Percentiles rank a stretch among this genome's conserved stretches.
Conservation (phyloP, 2,329 filamentous ascomycete species). For the Thyridium curvatum region DNA sequence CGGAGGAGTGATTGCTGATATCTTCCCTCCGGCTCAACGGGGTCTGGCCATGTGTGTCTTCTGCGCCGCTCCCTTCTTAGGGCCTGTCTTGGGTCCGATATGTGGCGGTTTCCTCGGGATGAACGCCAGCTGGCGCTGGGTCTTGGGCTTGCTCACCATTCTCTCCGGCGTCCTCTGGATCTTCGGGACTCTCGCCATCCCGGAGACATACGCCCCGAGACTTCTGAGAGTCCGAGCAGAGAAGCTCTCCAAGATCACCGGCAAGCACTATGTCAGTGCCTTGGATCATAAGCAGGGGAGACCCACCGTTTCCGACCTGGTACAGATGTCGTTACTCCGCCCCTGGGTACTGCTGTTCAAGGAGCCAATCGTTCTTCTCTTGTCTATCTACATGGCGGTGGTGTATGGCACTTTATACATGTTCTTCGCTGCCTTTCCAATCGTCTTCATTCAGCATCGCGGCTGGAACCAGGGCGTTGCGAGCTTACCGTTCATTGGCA, state of each 20-base stretch:
- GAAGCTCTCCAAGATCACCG: too few species aligned
- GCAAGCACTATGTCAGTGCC: too few species aligned
- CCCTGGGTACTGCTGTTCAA: conserved; percentile 60
- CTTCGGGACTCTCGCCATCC: too few species aligned
- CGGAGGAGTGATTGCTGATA: conserved; percentile 2
- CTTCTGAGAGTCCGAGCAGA: too few species aligned
- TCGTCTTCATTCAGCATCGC: conserved; percentile 53
- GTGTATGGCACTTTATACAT: conserved; percentile 50
- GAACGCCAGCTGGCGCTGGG: conserved; percentile 52
- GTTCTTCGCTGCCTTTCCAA: conserved; percentile 48
- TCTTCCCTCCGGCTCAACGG: not conserved
- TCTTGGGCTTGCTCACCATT: too few species aligned
- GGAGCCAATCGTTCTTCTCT: conserved; percentile 60
- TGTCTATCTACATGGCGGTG: conserved; percentile 58
- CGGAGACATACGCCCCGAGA: too few species aligned
- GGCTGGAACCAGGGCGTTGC: conserved; percentile 54
- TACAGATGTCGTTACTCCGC: conserved; percentile 19
- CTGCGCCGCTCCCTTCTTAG: conserved; percentile 31
- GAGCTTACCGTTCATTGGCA: conserved; percentile 57
- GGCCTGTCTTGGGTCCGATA: conserved; percentile 30
- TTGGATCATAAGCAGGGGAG: too few species aligned
- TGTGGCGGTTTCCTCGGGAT: conserved; percentile 56
- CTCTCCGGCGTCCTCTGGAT: too few species aligned
- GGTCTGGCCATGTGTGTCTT: not conserved
- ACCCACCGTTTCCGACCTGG: too few species aligned